Conservation (phyloP, 768 basidiomycete species). For the Lentinula lateritia region DNA sequence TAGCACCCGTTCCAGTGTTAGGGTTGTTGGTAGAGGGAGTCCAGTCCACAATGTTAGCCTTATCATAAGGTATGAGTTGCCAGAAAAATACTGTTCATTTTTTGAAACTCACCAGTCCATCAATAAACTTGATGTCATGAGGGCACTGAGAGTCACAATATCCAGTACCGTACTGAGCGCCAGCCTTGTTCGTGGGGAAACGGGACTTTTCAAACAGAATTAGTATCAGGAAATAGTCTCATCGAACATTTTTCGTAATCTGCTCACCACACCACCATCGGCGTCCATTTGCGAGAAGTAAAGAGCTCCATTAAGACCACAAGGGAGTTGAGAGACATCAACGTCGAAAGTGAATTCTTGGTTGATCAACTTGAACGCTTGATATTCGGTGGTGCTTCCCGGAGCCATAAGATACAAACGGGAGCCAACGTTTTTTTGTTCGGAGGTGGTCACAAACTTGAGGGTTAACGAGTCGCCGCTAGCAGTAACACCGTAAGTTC, state of each 20-base stretch:
- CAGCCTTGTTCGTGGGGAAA: conserved; percentile 49
- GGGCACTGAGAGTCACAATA: conserved; percentile 67
- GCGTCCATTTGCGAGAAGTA: conserved; percentile 43
- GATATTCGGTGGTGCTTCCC: conserved; percentile 23
- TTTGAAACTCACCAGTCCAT: conserved; percentile 37
- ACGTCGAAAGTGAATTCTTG: conserved; percentile 46
- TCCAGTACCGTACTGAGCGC: conserved; percentile 51
- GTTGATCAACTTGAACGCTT: conserved; percentile 23
- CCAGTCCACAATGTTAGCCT: conserved; percentile 40
- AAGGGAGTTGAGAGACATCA: conserved; percentile 41
- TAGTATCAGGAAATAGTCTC: background rate
- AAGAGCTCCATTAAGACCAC: conserved; percentile 43
- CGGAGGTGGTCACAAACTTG: conserved; percentile 23
- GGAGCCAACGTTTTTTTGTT: conserved; percentile 10
- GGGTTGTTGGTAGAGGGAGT: conserved; percentile 16
- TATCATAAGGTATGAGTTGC: background rate
- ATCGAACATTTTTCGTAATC: background rate
- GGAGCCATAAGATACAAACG: conserved; percentile 27
- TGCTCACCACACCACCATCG: conserved; percentile 43
- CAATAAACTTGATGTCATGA: conserved; percentile 56
- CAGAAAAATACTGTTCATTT: background rate
- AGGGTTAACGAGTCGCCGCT: conserved; percentile 24
- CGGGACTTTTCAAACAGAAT: conserved; percentile 7
- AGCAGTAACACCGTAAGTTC: conserved; percentile 31
- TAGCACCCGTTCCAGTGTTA: conserved; percentile 31